Conservation (phyloP, 805 yeast species). For the Saccharomycopsis malanga region DNA sequence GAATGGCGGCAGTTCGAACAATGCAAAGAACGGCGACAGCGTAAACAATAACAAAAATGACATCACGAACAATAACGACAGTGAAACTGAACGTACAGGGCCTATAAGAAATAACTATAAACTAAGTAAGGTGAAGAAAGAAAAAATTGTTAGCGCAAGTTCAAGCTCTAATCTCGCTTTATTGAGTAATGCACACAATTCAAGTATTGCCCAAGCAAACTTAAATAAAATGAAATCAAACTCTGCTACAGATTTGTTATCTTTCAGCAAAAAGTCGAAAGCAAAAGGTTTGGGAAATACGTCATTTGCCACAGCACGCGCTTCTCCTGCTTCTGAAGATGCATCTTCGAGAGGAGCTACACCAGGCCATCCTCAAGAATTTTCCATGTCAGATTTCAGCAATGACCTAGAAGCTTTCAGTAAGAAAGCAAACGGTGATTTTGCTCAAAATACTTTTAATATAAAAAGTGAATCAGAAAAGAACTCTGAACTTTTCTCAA, state of each 20-base stretch:
- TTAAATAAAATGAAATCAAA: constrained; percentile 4
- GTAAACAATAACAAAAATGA: background rate
- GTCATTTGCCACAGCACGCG: background rate
- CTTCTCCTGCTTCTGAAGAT: constrained; percentile 3
- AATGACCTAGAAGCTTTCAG: background rate
- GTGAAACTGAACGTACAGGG: background rate
- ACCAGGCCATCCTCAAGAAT: no score
- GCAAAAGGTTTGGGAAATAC: constrained; percentile 3
- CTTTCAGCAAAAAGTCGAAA: constrained; percentile 4
- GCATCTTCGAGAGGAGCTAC: no score
- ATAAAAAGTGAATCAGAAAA: background rate
- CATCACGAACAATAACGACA: background rate
- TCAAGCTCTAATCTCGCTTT: background rate
- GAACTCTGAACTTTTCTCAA: background rate
- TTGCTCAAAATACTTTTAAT: background rate
- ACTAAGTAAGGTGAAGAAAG: constrained; percentile 13
- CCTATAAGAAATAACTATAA: constrained; percentile 4
- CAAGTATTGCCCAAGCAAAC: no score
- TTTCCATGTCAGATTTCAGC: no score
- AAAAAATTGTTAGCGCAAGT: background rate
- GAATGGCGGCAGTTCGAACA: background rate
- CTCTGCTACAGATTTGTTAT: constrained; percentile 6
- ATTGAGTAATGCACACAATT: background rate
- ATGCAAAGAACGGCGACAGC: background rate
- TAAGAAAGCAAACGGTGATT: background rate